Base-by-base conservation (phyloP, 257 asterid species). In the Gentiana dahurica region DNA sequence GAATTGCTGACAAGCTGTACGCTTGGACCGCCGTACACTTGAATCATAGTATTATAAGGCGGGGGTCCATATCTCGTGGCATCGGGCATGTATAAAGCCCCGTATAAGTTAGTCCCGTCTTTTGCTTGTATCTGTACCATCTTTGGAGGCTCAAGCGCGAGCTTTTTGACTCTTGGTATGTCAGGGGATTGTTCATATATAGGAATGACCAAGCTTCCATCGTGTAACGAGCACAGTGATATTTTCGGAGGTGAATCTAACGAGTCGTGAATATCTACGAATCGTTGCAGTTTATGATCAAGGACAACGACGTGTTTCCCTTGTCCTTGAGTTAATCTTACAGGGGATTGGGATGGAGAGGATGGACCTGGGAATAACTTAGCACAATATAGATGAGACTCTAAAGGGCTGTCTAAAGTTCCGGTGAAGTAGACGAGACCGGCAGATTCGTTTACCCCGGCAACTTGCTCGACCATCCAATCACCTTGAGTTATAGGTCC, bases 21-120 rank as follows among this genome's bases (percentile, higher is more conserved):
- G 49, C 96, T 50, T 49, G 98, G 98, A 60, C 98, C 98, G 75
- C 98, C 96, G 59, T 90, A 87, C 53, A 90, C 98, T 55, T 87
- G 93, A 64, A 90, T 65, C 96, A 90, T 90, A 8, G 98, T 77
- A 71, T 81, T 82, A 62, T 90, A 90, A 3, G 98, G 98, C 4
- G 98, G 98, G 36, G 89, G 92, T 59, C 98, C 98, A 61, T 80
- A 90, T 70, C 59, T 85, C 55, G 77, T 67, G 2, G 74, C 73
- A 60, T 90, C 87, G 5, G 96, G 96, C 66, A 73, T 84, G 71
- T 90, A 90, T 51, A 90, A 6, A 35, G 86, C 85, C 68, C 98
- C 98, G 24, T 84, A 84, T 66, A 90, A 70, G 53, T 69, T 61
- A 12, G 87, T 87, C 55, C 96, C 95, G 36, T 90, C 96, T 58